Evolutionary conservation across 495 filamentous ascomycete species (phyloP), one percentile per base, ranked within the genome.

Genomic region (Niebla homalea): DNA sequence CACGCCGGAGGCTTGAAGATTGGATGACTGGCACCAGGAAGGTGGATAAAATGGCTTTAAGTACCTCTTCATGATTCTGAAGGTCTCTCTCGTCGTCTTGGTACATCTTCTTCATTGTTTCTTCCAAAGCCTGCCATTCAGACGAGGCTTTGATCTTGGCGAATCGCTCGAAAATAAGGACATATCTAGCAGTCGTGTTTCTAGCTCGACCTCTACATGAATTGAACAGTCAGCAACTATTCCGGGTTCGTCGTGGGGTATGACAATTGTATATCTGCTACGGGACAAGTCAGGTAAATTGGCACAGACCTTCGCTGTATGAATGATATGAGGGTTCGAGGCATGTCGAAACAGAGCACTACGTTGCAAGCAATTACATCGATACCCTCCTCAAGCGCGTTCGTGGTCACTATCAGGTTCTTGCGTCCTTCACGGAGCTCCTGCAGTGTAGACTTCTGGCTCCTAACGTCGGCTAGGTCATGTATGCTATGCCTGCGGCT

Each of bases 301-400:
- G 29, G 29, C 14, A 32, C 29, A 32, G 29, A 32, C 29, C 29
- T 51, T 19, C 89, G 75, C 61, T 98, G 90, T 16, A 98, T 78
- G 62, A 90, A 95, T 0, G 86, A 84, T 57, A 89, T 90, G 25
- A 94, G 65, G 48, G 83, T 90, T 5, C 68, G 62, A 4, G 87
- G 87, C 36, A 72, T 66, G 52, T 94, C 78, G 58, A 85, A 94
- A 59, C 87, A 92, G n/a, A 95, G 71, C 12, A 96, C 87, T 29
- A 87, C 59, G 57, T 90, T 85, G 62, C 90, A 96, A 6, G 81
- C 79, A 8, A 83, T 81, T 2, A 96, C 74, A 62, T 96, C 90
- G 36, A 98, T 85, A 0, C 90, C 92, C 65, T 98, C 92, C 64
- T 97, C 90, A 0, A 94, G 67, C 0, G 89, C 89, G 57, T 77